Evolutionary conservation across 768 basidiomycete species (phyloP), one percentile per base, ranked within the genome.

Genomic region (Hypholoma fasciculare): DNA sequence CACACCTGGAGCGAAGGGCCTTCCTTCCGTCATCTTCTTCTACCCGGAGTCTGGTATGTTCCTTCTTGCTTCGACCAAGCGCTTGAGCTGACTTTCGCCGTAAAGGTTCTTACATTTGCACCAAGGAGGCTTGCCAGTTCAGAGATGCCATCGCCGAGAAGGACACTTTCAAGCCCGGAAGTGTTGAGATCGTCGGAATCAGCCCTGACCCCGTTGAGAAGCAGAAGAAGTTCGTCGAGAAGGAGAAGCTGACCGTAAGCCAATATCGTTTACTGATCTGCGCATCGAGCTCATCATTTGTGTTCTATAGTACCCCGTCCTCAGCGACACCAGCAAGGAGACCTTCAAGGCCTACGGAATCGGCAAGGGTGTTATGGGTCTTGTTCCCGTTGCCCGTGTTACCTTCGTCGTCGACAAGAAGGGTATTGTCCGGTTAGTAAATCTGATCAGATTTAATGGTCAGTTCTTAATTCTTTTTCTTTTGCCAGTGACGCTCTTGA

Each of bases 111-210:
- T 86, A 76, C 51, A 91, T 88, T 5, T 94, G 93, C 71, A 95
- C 90, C 16, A 86, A 81, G 65, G 86, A 94, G 70, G 92, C 88
- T 1, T 93, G 91, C 65, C 79, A 85, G 52, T 93, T 95, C 71
- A 83, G 92, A 23, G 89, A 94, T 74, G 90, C 90, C 3, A 72
- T 90, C 43, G 82, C 76, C 37, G 89, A 85, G 64, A 84, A 85
- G 58, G 79, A 85, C 65, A 76, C 76, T 23, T 94, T 89, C 72
- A 84, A 86, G 67, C 74, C 81, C 42, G 82, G 78, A 30, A 83
- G 85, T 36, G 80, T 90, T 36, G 75, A 82, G 46, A 78, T 95
- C 36, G 75, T 95, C 37, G 93, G 93, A 8, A 76, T 95, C 61
- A 89, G 88, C 66, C 76, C 82, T 17, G 90, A 94, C 68, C 67